Evolutionary conservation across 2,329 filamentous ascomycete genomes (phyloP).

Genomic region (Clonostachys chloroleuca): DNA sequence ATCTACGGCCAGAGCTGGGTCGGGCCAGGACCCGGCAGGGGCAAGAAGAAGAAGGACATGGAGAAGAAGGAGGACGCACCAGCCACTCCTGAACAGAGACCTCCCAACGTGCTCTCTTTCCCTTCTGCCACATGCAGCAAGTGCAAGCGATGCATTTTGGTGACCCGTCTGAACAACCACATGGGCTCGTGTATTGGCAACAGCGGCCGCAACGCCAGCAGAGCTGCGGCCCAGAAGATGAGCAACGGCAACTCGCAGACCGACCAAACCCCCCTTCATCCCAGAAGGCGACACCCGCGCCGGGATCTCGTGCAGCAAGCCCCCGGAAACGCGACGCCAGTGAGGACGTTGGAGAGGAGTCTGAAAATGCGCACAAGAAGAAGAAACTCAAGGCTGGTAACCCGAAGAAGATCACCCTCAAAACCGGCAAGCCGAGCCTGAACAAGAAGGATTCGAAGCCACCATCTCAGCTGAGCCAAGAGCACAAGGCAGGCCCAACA

Average conservation of each 20-base stretch:
- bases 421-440: constrained; percentile 41
- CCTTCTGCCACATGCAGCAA: constrained; percentile 64
- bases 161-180: constrained; percentile 62
- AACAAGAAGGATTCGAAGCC: constrained; percentile 54
- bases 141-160: constrained; percentile 61
- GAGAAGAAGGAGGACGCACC: constrained; percentile 53
- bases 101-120: constrained; percentile 58
- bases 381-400: constrained; percentile 48
- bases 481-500: constrained; percentile 29
- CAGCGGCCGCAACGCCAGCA: constrained; percentile 57
- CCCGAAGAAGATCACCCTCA: constrained; percentile 52
- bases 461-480: constrained; percentile 43
- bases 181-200: constrained; percentile 67
- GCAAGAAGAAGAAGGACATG: constrained; percentile 77
- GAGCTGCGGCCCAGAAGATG: constrained; percentile 59
- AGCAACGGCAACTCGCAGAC: constrained; percentile 49
- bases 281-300: constrained; percentile 56
- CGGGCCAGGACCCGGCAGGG: constrained; percentile 63
- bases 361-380: constrained; percentile 46
- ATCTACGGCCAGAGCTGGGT: constrained; percentile 82
- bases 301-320: constrained; percentile 47
- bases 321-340: constrained; percentile 54
- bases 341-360: constrained; percentile 50
- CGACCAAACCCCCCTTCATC: constrained; percentile 58
- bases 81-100: constrained; percentile 47